Evolutionary conservation across 2,329 filamentous ascomycete genomes (phyloP).

Genomic region (Piedraia hortae): DNA sequence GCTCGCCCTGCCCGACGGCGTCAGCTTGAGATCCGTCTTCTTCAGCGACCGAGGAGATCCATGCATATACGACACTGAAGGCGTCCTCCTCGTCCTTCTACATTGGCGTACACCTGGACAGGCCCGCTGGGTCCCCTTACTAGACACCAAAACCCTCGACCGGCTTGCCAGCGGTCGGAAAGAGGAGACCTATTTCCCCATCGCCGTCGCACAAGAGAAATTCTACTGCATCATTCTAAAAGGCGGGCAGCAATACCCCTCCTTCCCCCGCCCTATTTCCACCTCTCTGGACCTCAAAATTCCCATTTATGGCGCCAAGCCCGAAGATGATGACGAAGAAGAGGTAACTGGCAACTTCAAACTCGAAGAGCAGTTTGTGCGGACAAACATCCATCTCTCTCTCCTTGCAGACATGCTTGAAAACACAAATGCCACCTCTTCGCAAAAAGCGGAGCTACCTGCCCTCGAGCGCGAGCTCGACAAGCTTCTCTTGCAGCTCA

Average conservation of each 20-base stretch:
- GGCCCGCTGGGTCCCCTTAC: slow-evolving; percentile 70
- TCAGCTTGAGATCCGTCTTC: slow-evolving; percentile 55
- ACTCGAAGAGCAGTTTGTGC: slow-evolving; percentile 60
- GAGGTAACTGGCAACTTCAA: slow-evolving; percentile 21
- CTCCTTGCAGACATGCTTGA: slow-evolving; percentile 52
- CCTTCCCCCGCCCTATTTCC: slow-evolving; percentile 69
- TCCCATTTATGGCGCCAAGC: slow-evolving; percentile 33
- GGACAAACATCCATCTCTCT: slow-evolving; percentile 40
- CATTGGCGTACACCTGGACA: slow-evolving; percentile 74
- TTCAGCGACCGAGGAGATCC: slow-evolving; percentile 88
- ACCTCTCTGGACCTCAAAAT: slow-evolving; percentile 84
- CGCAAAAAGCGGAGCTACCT: slow-evolving; percentile 38
- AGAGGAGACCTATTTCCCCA: slow-evolving; percentile 77
- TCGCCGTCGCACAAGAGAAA: slow-evolving; percentile 68
- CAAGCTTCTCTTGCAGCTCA: slow-evolving; percentile 65
- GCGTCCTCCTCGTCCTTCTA: slow-evolving; percentile 60
- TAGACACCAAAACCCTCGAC: slow-evolving; percentile 64
- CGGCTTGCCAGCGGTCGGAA: slow-evolving; percentile 66
- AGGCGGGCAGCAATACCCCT: slow-evolving; percentile 74
- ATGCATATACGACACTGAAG: slow-evolving; percentile 83
- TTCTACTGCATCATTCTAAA: slow-evolving; percentile 99
- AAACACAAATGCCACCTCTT: slow-evolving; percentile 33
- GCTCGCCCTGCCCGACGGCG: slow-evolving; percentile 52
- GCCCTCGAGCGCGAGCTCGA: slow-evolving; percentile 62
- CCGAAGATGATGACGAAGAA: slow-evolving; percentile 17